Percentiles rank a stretch among this genome's conserved stretches.
phyloP scores from a whole-genome alignment of 768 basidiomycete species.

The Jaapia argillacea region DNA sequence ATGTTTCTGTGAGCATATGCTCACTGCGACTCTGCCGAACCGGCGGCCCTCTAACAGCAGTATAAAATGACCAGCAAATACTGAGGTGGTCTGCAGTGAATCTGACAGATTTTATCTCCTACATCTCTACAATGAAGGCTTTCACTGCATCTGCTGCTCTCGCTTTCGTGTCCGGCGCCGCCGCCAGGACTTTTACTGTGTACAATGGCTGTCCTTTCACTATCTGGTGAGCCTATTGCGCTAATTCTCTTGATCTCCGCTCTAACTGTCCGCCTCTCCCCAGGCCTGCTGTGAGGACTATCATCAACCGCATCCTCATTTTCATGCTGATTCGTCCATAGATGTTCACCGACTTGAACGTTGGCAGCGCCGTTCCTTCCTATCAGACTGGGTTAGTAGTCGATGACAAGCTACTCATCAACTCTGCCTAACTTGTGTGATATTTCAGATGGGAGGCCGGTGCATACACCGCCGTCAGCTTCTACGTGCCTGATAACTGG shows the following conservation, averaged over 20 bases:
- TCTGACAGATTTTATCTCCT: no score
- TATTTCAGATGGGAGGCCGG: constrained; percentile 19
- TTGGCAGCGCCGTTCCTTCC: constrained; percentile 33
- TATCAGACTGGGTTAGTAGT: constrained; percentile 32
- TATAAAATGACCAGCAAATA: no score
- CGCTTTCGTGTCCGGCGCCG: constrained; percentile 6
- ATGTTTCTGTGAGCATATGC: no score
- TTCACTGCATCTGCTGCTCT: constrained; percentile 6
- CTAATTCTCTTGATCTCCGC: neutral
- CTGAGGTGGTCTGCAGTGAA: no score
- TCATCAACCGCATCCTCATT: neutral
- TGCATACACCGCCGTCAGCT: constrained; percentile 24
- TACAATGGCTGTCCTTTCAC: constrained; percentile 32
- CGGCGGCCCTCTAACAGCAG: no score
- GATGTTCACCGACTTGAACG: constrained; percentile 53
- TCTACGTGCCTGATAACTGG: constrained; percentile 56
- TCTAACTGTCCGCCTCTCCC: neutral
- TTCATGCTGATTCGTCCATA: constrained; percentile 11
- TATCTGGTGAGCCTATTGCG: constrained; percentile 38
- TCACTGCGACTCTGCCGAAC: no score
- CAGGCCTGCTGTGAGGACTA: constrained; percentile 36
- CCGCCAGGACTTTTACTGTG: constrained; percentile 26
- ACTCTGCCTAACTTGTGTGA: neutral
- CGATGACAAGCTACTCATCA: neutral
- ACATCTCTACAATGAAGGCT: constrained; percentile 18